Evolutionary conservation across 2,329 filamentous ascomycete species (phyloP).

Genomic region (Hypoxylon sp.): DNA sequence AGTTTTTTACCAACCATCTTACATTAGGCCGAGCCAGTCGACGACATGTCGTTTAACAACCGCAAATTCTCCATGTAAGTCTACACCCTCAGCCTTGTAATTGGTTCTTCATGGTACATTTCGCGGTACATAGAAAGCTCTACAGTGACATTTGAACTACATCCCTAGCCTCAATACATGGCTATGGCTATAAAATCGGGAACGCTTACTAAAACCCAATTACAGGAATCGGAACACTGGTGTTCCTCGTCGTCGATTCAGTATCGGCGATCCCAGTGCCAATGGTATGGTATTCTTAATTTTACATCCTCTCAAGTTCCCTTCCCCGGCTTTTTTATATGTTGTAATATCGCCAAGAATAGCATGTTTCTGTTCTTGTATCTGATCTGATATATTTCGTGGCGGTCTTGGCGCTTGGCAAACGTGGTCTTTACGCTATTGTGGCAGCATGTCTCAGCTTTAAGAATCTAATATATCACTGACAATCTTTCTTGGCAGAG

Average conservation of each 20-base stretch:
- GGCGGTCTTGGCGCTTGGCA: conserved; percentile 53
- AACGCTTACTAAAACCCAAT: conserved; percentile 30
- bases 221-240: conserved; percentile 72
- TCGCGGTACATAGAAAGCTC: background rate
- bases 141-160: conserved; percentile 5
- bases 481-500: conserved; percentile 68
- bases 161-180: conserved; percentile 7
- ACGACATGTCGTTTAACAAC: conserved; percentile 65
- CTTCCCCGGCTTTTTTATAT: conserved; percentile 28
- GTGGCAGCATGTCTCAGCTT: conserved; percentile 39
- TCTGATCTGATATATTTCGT: conserved; percentile 37
- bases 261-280: conserved; percentile 68
- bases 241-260: conserved; percentile 73
- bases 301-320: conserved; percentile 8
- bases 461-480: conserved; percentile 36
- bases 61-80: conserved; percentile 74
- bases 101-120: conserved; percentile 2
- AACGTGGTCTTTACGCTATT: conserved; percentile 36
- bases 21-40: conserved; percentile 36
- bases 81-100: conserved; percentile 14
- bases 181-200: conserved; percentile 8
- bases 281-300: conserved; percentile 64
- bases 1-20: conserved; percentile 20
- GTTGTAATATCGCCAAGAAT: conserved; percentile 49
- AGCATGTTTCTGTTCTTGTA: conserved; percentile 27